A percentile compares a stretch with the other conserved stretches of the same genome.
These are phyloP conservation scores for Crithidia sp. DNA, from an alignment of 208 protist species.

Conservation along the genomic window DNA sequence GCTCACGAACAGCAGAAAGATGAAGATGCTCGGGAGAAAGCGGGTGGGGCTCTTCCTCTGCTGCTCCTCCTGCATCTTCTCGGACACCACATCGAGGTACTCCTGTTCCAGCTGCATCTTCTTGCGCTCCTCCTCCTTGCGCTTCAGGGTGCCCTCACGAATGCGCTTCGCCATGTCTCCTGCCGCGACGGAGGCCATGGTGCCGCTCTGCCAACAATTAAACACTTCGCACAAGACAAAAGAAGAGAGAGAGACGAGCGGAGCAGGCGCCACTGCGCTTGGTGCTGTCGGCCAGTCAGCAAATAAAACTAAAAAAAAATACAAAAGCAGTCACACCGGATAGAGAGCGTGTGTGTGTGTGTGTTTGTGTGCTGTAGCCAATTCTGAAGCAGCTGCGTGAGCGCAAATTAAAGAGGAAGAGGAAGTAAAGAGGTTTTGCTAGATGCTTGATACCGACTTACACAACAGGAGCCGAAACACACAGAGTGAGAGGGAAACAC, in stretches of 20 bases:
- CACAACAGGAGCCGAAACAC: too few relatives aligned
- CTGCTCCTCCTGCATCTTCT: slow-evolving; percentile 29
- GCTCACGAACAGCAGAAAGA: slow-evolving; percentile 80
- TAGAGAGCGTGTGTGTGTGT: too few relatives aligned
- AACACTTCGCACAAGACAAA: background rate
- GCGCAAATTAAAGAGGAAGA: background rate
- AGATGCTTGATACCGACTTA: too few relatives aligned
- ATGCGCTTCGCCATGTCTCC: slow-evolving; percentile 68
- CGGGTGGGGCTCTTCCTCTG: slow-evolving; percentile 21
- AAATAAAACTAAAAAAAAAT: background rate
- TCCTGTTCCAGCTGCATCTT: slow-evolving; percentile 67
- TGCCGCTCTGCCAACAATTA: too few relatives aligned
- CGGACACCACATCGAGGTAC: slow-evolving; percentile 46
- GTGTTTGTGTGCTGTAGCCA: too few relatives aligned
- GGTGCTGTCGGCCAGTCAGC: too few relatives aligned
- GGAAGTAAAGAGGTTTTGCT: background rate
- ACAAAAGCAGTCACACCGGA: background rate
- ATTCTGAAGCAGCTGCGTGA: background rate
- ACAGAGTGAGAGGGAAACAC: too few relatives aligned
- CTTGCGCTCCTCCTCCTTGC: slow-evolving; percentile 61
- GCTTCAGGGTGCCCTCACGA: slow-evolving; percentile 56
- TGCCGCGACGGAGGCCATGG: slow-evolving; percentile 19
- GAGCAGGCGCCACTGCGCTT: background rate
- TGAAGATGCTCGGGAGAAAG: slow-evolving; percentile 74
- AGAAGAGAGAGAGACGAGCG: background rate